Conservation (phyloP, 1,284 basidiomycete species). For the Leccinum subrobustum region DNA sequence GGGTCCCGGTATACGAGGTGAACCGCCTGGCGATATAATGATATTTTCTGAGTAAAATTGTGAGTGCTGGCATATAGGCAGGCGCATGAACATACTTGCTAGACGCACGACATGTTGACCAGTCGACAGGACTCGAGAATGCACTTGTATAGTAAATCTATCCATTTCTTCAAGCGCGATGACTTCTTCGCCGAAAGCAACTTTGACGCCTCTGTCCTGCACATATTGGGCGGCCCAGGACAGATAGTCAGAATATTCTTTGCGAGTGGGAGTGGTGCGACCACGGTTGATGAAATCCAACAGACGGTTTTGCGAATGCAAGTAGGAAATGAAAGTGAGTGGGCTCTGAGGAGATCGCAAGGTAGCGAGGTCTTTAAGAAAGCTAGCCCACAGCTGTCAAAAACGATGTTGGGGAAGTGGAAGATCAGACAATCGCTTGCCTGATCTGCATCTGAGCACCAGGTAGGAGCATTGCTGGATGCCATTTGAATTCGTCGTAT, state of each 20-base stretch:
- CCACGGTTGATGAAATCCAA: constrained; percentile 76
- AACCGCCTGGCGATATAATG: constrained; percentile 53
- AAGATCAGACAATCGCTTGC: constrained; percentile 26
- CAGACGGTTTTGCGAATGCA: constrained; percentile 51
- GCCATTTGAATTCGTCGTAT: constrained; percentile 51
- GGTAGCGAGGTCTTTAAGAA: constrained; percentile 61
- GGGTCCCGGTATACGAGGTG: constrained; percentile 42
- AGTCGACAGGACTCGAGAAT: constrained; percentile 36
- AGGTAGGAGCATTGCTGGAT: constrained; percentile 58
- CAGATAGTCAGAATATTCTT: constrained; percentile 65
- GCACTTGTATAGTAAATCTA: constrained; percentile 40
- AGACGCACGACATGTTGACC: constrained; percentile 36
- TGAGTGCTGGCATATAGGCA: constrained; percentile 10
- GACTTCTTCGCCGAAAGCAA: constrained; percentile 51
- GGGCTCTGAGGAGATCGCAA: constrained; percentile 53
- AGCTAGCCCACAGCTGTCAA: constrained; percentile 35
- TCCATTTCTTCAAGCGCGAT: constrained; percentile 38
- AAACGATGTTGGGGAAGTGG: not conserved
- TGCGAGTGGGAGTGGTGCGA: constrained; percentile 90
- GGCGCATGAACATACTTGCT: constrained; percentile 38
- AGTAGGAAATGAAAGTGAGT: constrained; percentile 58
- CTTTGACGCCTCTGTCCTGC: constrained; percentile 42
- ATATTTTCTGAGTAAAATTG: constrained; percentile 39
- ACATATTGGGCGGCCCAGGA: constrained; percentile 52
- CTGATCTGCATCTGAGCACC: constrained; percentile 61